phyloP scores from a whole-genome alignment of 495 filamentous ascomycete genomes.

The Neurospora sp. region DNA sequence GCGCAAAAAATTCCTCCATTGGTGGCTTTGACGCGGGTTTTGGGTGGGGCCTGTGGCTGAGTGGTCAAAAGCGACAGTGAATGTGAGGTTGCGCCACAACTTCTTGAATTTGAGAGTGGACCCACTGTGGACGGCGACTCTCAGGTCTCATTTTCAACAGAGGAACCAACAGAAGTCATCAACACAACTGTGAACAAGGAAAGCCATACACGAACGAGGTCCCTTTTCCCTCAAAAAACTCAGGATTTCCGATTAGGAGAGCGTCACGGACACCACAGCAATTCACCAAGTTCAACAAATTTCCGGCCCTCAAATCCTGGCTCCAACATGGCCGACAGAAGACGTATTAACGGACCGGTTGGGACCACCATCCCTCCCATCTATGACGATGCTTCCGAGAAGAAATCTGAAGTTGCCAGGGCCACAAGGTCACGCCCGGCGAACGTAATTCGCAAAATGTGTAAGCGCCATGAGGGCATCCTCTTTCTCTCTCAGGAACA shows the following conservation, averaged over 20 bases:
- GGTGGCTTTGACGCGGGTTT: conserved; percentile 4
- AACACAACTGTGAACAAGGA: not conserved
- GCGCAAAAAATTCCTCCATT: not conserved
- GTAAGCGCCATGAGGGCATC: conserved; percentile 39
- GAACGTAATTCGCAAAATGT: conserved; percentile 69
- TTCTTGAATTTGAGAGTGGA: not conserved
- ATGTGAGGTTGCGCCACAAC: not conserved
- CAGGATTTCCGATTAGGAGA: not conserved
- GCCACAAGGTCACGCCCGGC: conserved; percentile 28
- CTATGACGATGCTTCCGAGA: conserved; percentile 39
- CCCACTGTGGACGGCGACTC: not conserved
- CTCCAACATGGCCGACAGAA: conserved; percentile 65
- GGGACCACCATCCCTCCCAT: conserved; percentile 68
- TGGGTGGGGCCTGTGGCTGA: not conserved
- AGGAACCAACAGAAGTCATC: not conserved
- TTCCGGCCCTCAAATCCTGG: not conserved
- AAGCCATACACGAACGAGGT: not conserved
- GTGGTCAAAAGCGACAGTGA: not conserved
- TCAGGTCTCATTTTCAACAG: not conserved
- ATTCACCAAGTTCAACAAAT: conserved; percentile 3
- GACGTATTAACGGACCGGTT: conserved; percentile 80
- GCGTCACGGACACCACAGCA: not conserved
- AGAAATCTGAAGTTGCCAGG: conserved; percentile 36
- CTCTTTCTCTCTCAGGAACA: not conserved
- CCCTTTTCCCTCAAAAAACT: not conserved